These are phyloP conservation scores for Neofusicoccum kwambonambiense DNA, from an alignment of 2,329 filamentous ascomycete genomes.

Conservation along the genomic window DNA sequence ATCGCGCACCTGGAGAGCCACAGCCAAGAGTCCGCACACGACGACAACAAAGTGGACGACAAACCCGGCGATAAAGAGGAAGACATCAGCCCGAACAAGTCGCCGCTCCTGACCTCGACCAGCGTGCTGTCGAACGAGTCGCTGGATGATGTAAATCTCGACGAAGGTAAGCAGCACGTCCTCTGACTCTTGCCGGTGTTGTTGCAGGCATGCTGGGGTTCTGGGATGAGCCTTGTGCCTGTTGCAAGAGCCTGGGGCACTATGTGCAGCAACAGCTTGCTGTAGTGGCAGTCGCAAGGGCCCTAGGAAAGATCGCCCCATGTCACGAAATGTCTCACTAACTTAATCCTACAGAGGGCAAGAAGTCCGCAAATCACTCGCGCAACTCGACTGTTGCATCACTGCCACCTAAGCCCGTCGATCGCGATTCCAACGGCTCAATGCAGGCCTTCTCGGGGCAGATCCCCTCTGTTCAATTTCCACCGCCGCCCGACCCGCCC, in stretches of 20 bases:
- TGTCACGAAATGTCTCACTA: conserved; percentile 15
- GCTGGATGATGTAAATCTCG: conserved; percentile 66
- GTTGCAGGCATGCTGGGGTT: not conserved
- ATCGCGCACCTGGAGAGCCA: conserved; percentile 10
- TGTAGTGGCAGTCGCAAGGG: not conserved
- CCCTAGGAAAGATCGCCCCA: not conserved
- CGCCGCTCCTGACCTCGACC: conserved; percentile 4
- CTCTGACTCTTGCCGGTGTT: not conserved
- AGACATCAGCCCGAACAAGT: conserved; percentile 19
- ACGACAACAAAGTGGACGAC: conserved; percentile 31
- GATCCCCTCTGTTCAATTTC: conserved; percentile 62
- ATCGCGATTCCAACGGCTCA: conserved; percentile 17
- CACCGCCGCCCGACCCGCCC: conserved; percentile 37
- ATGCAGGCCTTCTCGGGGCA: conserved; percentile 70
- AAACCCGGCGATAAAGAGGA: conserved; percentile 25
- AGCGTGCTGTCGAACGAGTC: conserved; percentile 37
- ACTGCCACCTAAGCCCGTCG: conserved; percentile 6
- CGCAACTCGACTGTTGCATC: conserved; percentile 11
- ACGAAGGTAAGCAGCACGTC: conserved; percentile 48
- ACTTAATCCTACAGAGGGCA: conserved; percentile 13
- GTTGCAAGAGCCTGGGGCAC: not conserved
- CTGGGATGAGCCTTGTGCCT: not conserved
- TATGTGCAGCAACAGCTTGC: not conserved
- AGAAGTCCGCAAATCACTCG: conserved; percentile 17
- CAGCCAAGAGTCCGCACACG: conserved; percentile 20